Base-by-base conservation (phyloP, 2,329 filamentous ascomycete genomes). In the Colletotrichum chlorophyti region DNA sequence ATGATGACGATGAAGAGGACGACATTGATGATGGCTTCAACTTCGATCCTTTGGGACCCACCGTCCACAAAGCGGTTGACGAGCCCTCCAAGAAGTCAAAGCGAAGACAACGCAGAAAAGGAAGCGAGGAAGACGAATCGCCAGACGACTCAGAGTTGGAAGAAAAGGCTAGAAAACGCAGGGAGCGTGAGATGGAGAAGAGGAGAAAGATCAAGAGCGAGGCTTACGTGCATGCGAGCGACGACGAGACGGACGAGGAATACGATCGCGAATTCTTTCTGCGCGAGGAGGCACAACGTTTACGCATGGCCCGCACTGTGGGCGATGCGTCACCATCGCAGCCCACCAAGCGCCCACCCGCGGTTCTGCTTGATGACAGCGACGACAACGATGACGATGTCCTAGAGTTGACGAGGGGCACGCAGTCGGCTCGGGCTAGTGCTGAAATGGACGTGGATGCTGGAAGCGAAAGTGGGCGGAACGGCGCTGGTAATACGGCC, bases 181-280 rank as follows among this genome's bases (percentile, higher is more conserved):
- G 85, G 51, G 80, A 87, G 49, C 89, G 85, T 64, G 88, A 96
- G 64, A 77, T 84, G n/a, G 91, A 93, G 67, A 93, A 93, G 73
- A 82, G 86, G 45, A 79, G 80, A 27, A 90, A 89, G 69, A 90
- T 95, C 75, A 98, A 97, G 79, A 96, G 91, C 66, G 87, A 88
- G 21, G 75, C 94, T 34, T 94, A 87, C 66, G 90, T 99, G 47
- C 85, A 89, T 57, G 87, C 89, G 32, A 92, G 90, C 64, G 95
- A 98, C 69, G 95, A 98, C 50, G 93, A 97, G 65, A 88, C 84
- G n/a, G 92, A 97, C 67, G 91, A 93, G 42, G 84, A 85, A 54
- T 85, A 91, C 14, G 80, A 81, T 46, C 73, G 78, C 19, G 86
- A 84, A 17, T 97, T 97, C 74, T 97, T 94, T 73, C 86, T 83